Evolutionary conservation across 2,329 filamentous ascomycete species (phyloP).

Genomic region (Blumeria graminis): DNA sequence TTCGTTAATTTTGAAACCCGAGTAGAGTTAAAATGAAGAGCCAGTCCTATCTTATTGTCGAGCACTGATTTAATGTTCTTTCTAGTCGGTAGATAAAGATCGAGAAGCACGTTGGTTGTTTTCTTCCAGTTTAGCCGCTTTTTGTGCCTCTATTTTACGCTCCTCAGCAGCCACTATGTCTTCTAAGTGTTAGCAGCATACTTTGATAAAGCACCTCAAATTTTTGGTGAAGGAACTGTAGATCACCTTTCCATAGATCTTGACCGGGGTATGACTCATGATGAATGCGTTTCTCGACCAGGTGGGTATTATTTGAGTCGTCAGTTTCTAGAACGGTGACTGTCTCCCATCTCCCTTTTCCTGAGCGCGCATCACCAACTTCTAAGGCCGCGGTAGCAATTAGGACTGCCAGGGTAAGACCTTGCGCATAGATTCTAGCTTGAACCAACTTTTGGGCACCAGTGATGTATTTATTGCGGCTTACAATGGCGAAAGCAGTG

Average conservation of each 20-base stretch:
- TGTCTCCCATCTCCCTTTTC: constrained; percentile 62
- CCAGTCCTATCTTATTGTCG: too few relatives aligned
- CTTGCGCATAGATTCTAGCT: constrained; percentile 53
- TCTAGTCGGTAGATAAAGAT: too few relatives aligned
- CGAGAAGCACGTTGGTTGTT: neutral
- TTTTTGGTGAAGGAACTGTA: neutral
- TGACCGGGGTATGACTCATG: constrained; percentile 72
- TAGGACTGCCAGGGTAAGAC: constrained; percentile 41
- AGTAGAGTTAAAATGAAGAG: too few relatives aligned
- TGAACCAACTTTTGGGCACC: constrained; percentile 48
- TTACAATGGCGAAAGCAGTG: constrained; percentile 35
- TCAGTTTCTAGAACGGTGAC: constrained; percentile 57
- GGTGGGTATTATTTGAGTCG: constrained; percentile 58
- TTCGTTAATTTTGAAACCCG: too few relatives aligned
- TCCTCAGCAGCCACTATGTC: constrained; percentile 72
- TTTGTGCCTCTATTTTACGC: constrained; percentile 24
- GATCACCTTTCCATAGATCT: constrained; percentile 74
- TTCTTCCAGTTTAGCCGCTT: constrained; percentile 1
- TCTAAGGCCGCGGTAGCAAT: constrained; percentile 45
- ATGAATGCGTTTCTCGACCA: constrained; percentile 72
- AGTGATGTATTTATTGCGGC: constrained; percentile 35
- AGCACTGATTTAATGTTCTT: too few relatives aligned
- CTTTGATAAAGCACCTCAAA: neutral
- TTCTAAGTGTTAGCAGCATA: constrained; percentile 18
- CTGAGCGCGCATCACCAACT: constrained; percentile 49